These are phyloP conservation scores for Penicillium sp. DNA, from an alignment of 2,329 filamentous ascomycete species.

Conservation along the genomic window DNA sequence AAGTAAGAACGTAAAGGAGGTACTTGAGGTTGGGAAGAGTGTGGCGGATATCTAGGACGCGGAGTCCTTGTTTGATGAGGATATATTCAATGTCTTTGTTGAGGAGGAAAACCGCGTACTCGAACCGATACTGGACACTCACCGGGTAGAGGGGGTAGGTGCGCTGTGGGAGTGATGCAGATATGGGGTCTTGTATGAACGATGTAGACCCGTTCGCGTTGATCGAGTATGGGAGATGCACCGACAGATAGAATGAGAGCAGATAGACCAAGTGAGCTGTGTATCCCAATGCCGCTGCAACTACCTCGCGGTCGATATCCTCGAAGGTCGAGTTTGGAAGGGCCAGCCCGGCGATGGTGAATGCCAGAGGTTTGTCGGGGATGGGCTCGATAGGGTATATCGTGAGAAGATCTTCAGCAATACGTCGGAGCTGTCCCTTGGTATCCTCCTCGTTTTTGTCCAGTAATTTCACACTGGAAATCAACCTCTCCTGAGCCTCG, in stretches of 20 bases:
- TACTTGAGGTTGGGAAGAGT: conserved; percentile 94
- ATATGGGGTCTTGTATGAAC: conserved; percentile 72
- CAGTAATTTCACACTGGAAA: conserved; percentile 55
- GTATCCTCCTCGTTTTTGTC: conserved; percentile 60
- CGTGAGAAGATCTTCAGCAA: conserved; percentile 74
- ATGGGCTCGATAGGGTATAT: conserved; percentile 80
- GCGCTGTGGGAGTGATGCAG: conserved; percentile 52
- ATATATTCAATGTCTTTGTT: conserved; percentile 89
- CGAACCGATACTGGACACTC: conserved; percentile 81
- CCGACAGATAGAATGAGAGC: conserved; percentile 76
- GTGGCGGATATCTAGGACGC: conserved; percentile 84
- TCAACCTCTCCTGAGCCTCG: conserved; percentile 59
- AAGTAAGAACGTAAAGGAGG: conserved; percentile 82
- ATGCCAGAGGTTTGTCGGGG: conserved; percentile 64
- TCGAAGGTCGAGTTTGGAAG: conserved; percentile 79
- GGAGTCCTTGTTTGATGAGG: conserved; percentile 64
- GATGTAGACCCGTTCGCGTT: conserved; percentile 70
- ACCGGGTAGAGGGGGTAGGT: conserved; percentile 80
- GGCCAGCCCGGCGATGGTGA: conserved; percentile 75
- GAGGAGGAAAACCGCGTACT: conserved; percentile 93
- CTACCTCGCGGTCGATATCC: conserved; percentile 62
- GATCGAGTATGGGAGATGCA: conserved; percentile 78
- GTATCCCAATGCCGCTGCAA: conserved; percentile 79
- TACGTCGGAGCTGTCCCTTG: conserved; percentile 81
- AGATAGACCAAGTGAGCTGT: conserved; percentile 72